phyloP scores from a whole-genome alignment of 495 filamentous ascomycete species.

The Darksidea phi region DNA sequence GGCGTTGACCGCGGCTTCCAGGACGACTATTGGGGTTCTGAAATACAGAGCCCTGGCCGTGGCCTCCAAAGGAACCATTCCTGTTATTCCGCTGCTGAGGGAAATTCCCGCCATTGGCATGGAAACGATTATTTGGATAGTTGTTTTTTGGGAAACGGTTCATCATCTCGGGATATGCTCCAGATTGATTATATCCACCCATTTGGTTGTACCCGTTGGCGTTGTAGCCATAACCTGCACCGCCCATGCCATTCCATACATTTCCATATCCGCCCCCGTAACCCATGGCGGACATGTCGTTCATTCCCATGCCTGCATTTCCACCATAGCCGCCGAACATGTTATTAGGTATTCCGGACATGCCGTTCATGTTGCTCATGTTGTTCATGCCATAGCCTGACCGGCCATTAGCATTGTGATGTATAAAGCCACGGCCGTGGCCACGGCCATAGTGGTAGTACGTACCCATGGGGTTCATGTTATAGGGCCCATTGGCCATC shows the following conservation, averaged over 20 bases:
- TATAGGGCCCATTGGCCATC: conserved; percentile 65
- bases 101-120: conserved; percentile 44
- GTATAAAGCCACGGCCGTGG: too few species aligned
- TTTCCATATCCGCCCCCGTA: conserved; percentile 37
- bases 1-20: conserved; percentile 12
- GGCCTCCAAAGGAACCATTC: conserved; percentile 58
- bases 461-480: conserved; percentile 82
- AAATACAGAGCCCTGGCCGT: conserved; percentile 10
- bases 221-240: conserved; percentile 79
- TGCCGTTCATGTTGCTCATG: conserved; percentile 37
- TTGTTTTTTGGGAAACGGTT: conserved; percentile 58
- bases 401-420: neutral
- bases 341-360: conserved; percentile 61
- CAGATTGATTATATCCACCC: conserved; percentile 67
- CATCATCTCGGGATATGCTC: conserved; percentile 54
- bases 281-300: conserved; percentile 65
- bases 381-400: conserved; percentile 13
- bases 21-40: conserved; percentile 19
- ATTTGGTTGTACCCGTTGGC: conserved; percentile 64
- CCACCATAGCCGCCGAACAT: conserved; percentile 56
- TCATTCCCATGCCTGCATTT: conserved; percentile 70
- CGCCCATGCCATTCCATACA: conserved; percentile 70
- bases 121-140: conserved; percentile 48
- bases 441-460: conserved; percentile 14
- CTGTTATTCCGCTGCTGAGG: conserved; percentile 21